phyloP scores from a whole-genome alignment of 1,139 yeast genomes.

The Yarrowia galli region DNA sequence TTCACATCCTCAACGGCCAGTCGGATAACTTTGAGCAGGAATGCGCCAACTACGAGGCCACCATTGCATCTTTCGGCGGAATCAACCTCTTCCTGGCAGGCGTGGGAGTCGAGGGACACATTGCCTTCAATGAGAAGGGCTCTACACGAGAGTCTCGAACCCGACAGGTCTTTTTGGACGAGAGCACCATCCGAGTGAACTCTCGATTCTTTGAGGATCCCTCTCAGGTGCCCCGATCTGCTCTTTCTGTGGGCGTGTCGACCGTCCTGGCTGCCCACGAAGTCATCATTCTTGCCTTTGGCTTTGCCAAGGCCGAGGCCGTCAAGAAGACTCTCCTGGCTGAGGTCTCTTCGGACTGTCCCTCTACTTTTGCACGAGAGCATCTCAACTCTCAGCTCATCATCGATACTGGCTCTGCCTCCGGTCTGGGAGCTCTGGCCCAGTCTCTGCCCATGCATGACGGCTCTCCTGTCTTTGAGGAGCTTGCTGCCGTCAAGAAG shows the following conservation, averaged over 20 bases:
- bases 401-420: conserved; percentile 41
- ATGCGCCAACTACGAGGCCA: conserved; percentile 60
- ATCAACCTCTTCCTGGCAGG: conserved; percentile 68
- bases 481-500: conserved; percentile 7
- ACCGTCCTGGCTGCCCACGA: conserved; percentile 68
- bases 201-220: conserved; percentile 60
- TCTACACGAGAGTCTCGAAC: conserved; percentile 59
- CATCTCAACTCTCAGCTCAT: conserved; percentile 45
- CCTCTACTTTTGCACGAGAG: conserved; percentile 46
- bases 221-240: conserved; percentile 61
- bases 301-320: conserved; percentile 47
- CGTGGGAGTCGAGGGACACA: conserved; percentile 69
- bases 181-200: conserved; percentile 64
- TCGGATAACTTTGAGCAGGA: conserved; percentile 58
- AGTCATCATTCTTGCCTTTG: conserved; percentile 52
- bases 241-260: conserved; percentile 67
- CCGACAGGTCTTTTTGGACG: conserved; percentile 59
- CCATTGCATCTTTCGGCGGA: conserved; percentile 60
- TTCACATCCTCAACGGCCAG: conserved; percentile 64
- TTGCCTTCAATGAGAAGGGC: conserved; percentile 70
- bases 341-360: conserved; percentile 45
- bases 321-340: conserved; percentile 45
- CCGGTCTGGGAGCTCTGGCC: conserved; percentile 27
- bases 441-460: conserved; percentile 35
- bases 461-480: conserved; percentile 8